Evolutionary conservation across 352 stramenopile genomes (phyloP).

Genomic region (Globisporangium sylvaticum): DNA sequence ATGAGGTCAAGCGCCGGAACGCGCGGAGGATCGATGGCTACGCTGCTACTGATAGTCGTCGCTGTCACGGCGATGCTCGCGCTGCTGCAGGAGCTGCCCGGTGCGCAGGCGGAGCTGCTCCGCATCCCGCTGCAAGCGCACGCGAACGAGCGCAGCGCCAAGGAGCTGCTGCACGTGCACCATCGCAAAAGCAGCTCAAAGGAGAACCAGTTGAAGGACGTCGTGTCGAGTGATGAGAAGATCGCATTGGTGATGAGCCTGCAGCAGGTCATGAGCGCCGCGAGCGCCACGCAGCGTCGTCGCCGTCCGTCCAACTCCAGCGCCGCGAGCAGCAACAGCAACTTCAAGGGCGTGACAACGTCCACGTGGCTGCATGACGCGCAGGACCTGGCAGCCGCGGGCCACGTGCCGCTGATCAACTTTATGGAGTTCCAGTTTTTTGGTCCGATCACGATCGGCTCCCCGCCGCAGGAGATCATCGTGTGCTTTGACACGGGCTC

Average conservation of each 20-base stretch:
- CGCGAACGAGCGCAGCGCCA: constrained; percentile 22
- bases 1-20: neutral
- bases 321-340: neutral
- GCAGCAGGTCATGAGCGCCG: constrained; percentile 1
- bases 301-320: neutral
- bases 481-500: constrained; percentile 86
- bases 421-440: constrained; percentile 87
- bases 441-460: constrained; percentile 57
- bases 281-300: neutral
- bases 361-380: constrained; percentile 22
- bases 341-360: neutral
- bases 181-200: neutral
- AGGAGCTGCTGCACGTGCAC: constrained; percentile 38
- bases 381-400: constrained; percentile 26
- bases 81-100: neutral
- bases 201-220: constrained; percentile 8
- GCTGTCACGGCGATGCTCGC: neutral
- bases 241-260: neutral
- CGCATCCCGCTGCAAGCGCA: constrained; percentile 37
- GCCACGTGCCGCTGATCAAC: constrained; percentile 63
- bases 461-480: constrained; percentile 59
- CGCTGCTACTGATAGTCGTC: neutral
- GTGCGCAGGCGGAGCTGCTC: constrained; percentile 13
- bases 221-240: neutral
- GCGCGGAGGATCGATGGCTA: neutral